phyloP scores from a whole-genome alignment of 768 basidiomycete species.

The Hydnomerulius pinastri region DNA sequence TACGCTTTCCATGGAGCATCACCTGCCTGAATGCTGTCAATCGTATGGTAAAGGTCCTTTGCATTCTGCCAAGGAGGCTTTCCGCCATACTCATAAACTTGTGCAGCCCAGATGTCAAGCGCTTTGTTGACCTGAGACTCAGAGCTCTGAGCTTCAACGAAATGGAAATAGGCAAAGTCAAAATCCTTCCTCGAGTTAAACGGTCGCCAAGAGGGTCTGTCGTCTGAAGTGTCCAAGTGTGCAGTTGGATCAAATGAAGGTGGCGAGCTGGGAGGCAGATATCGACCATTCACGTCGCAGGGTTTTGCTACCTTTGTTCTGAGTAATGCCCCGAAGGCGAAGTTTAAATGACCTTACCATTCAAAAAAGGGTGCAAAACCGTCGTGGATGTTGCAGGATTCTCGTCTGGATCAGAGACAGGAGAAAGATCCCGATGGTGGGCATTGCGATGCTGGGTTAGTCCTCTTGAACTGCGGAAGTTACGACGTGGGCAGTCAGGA shows the following conservation, averaged over 20 bases:
- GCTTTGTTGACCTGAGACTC: slow-evolving; percentile 16
- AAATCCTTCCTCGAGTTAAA: slow-evolving; percentile 27
- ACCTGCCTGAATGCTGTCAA: slow-evolving; percentile 25
- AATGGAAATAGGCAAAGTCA: slow-evolving; percentile 32
- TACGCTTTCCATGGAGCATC: slow-evolving; percentile 24
- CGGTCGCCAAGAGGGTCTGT: slow-evolving; percentile 26
- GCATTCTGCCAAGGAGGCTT: not conserved
- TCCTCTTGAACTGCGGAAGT: not conserved
- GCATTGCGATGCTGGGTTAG: slow-evolving; percentile 1
- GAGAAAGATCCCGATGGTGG: not conserved
- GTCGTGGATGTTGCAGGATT: too few species aligned
- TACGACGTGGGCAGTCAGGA: not conserved
- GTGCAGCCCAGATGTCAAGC: slow-evolving; percentile 28
- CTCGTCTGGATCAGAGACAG: too few species aligned
- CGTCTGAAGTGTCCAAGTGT: not conserved
- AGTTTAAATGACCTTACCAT: too few species aligned
- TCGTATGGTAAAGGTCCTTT: slow-evolving; percentile 9
- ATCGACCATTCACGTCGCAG: slow-evolving; percentile 10
- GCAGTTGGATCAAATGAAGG: not conserved
- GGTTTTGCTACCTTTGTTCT: too few species aligned
- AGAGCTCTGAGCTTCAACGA: slow-evolving; percentile 27
- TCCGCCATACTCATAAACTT: slow-evolving; percentile 11
- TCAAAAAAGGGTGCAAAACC: too few species aligned
- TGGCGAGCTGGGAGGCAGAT: not conserved
- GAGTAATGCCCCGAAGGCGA: too few species aligned